Evolutionary conservation across 768 basidiomycete species (phyloP), one percentile per base, ranked within the genome.

Genomic region (Imleria badia): DNA sequence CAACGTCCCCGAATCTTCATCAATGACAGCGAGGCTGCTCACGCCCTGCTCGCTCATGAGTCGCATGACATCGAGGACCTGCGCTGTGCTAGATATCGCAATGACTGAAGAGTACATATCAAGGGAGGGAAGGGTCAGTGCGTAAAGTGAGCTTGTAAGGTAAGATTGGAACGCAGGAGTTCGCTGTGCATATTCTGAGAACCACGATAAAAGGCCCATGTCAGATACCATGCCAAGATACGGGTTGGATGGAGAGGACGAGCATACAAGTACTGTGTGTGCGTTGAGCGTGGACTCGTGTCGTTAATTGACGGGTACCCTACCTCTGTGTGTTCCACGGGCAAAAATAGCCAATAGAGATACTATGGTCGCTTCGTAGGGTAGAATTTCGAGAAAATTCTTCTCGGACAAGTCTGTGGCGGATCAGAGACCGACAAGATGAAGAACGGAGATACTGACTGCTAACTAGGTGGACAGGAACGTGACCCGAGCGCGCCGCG

Each of bases 1-100:
- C 51, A 92, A 69, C 42, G 71, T 76, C 5, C 86, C 83, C 3
- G 68, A 76, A 30, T 82, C 83, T 45, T 86, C 84, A 43, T 89
- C 86, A 6, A 89, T 66, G 5, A 92, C 86, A 15, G 90, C 91
- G 42, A 91, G 77, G 61, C 87, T 91, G 65, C 89, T 91, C 23
- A 93, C 89, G 22, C 91, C 91, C 63, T 87, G 81, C 56, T 90
- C 88, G 61, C 88, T 90, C 90, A 93, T 91, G 29, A 88, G 75
- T 55, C 77, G 82, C 91, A 93, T 93, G 6, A 89, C 89, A 66
- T 90, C 86, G 46, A 91, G 73, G 23, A 91, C 85, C 19, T 79
- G 79, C 3, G 82, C 81, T 15, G 75, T 77, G 41, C 87, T 82
- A 6, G 78, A 77, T 6, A 83, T 73, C 8, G 87, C 81, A 10